These are phyloP conservation scores for Cladosporium austrohemisphaericum DNA, from an alignment of 2,329 filamentous ascomycete genomes.

Conservation along the genomic window DNA sequence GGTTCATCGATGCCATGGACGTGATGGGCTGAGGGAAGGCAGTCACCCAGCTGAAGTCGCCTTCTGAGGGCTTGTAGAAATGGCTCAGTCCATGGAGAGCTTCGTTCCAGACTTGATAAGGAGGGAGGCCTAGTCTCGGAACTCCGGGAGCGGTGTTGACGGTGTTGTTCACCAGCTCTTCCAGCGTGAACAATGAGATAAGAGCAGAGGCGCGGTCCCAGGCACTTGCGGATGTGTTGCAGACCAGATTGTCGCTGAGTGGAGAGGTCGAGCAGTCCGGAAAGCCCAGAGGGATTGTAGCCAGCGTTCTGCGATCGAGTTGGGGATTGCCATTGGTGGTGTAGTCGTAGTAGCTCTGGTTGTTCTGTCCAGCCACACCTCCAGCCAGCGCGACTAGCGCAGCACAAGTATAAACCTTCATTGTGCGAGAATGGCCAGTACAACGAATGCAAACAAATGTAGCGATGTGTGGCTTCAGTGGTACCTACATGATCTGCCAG, in stretches of 20 bases:
- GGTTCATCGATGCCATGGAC: conserved; percentile 59
- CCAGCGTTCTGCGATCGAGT: conserved; percentile 1
- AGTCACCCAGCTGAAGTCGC: conserved; percentile 53
- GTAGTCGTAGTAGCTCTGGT: conserved; percentile 13
- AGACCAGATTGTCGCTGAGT: conserved; percentile 1
- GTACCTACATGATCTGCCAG: neutral
- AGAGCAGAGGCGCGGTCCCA: conserved; percentile 8
- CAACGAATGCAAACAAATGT: neutral
- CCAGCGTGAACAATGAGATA: conserved; percentile 11
- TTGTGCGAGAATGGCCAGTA: neutral
- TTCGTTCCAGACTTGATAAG: conserved; percentile 58
- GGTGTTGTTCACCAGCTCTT: conserved; percentile 36
- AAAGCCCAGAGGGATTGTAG: conserved; percentile 10
- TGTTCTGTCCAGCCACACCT: neutral
- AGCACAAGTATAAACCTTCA: neutral
- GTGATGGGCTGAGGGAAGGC: conserved; percentile 62
- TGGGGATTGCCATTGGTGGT: conserved; percentile 11
- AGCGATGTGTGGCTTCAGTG: neutral
- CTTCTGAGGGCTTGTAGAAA: conserved; percentile 24
- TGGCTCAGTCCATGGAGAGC: conserved; percentile 49
- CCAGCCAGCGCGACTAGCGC: neutral
- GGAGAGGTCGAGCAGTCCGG: conserved; percentile 1
- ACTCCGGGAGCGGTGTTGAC: conserved; percentile 47
- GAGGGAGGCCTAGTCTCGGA: conserved; percentile 51
- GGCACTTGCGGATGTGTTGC: conserved; percentile 7